phyloP scores from a whole-genome alignment of 1,284 basidiomycete genomes.

The Malassezia caprae region DNA sequence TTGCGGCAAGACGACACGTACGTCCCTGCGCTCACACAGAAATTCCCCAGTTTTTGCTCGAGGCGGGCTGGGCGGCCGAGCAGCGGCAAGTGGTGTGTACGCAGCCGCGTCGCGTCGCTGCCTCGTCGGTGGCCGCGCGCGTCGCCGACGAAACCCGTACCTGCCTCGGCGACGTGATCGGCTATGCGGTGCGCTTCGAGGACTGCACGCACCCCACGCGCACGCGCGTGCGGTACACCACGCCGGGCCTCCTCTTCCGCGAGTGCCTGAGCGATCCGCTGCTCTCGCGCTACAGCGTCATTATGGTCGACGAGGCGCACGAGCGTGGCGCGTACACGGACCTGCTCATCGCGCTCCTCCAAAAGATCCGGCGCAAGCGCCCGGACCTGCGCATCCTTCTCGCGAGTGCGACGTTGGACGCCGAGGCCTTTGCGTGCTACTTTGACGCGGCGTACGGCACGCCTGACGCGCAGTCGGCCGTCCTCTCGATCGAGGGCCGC shows the following conservation, averaged over 20 bases:
- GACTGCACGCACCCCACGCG: constrained; percentile 34
- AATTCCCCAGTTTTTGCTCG: constrained; percentile 82
- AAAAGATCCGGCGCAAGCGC: constrained; percentile 72
- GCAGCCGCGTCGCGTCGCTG: constrained; percentile 47
- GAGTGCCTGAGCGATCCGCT: constrained; percentile 39
- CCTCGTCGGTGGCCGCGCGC: constrained; percentile 47
- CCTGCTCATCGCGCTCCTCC: constrained; percentile 49
- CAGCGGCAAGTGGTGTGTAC: constrained; percentile 45
- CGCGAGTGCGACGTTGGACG: constrained; percentile 90
- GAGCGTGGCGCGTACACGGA: constrained; percentile 50
- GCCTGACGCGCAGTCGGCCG: constrained; percentile 13
- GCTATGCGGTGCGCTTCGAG: constrained; percentile 51
- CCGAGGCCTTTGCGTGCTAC: constrained; percentile 73
- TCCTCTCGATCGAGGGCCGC: constrained; percentile 48
- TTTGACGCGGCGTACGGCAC: constrained; percentile 51
- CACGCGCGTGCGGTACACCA: constrained; percentile 47
- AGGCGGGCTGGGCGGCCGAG: constrained; percentile 56
- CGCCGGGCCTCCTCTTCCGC: constrained; percentile 35
- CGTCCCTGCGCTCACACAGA: constrained; percentile 53
- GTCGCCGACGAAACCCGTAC: constrained; percentile 47
- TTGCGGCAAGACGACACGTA: constrained; percentile 38
- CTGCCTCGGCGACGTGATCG: constrained; percentile 68
- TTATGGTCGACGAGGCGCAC: constrained; percentile 51
- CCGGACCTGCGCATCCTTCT: constrained; percentile 79
- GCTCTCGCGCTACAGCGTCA: constrained; percentile 40